Conservation (phyloP, 1,284 basidiomycete genomes). For the Dichomitus squalens region DNA sequence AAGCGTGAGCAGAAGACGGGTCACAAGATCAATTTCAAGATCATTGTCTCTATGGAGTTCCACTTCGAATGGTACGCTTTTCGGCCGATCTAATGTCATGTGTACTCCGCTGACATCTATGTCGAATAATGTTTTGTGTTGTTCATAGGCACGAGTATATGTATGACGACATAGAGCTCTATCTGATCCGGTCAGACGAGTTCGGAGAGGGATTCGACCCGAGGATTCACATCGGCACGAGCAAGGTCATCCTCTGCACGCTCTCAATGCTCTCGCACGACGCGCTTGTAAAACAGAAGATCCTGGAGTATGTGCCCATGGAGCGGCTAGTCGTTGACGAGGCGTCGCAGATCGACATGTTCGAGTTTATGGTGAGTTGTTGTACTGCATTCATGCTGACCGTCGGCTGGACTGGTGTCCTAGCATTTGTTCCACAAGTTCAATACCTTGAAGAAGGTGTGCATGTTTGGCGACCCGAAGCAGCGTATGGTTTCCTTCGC, state of each 20-base stretch:
- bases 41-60: slow-evolving; percentile 56
- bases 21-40: slow-evolving; percentile 34
- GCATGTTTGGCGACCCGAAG: slow-evolving; percentile 51
- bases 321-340: slow-evolving; percentile 47
- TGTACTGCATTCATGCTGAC: no score
- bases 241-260: slow-evolving; percentile 66
- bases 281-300: slow-evolving; percentile 14
- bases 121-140: no score
- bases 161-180: slow-evolving; percentile 45
- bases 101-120: no score
- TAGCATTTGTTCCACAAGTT: slow-evolving; percentile 27
- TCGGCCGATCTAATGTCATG: no score
- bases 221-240: slow-evolving; percentile 27
- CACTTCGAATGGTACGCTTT: slow-evolving; percentile 61
- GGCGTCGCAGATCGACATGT: slow-evolving; percentile 48
- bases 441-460: slow-evolving; percentile 34
- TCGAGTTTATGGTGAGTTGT: slow-evolving; percentile 20
- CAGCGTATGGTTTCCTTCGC: slow-evolving; percentile 39
- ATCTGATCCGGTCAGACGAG: slow-evolving; percentile 53
- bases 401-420: no score
- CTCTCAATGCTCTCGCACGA: slow-evolving; percentile 64
- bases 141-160: slow-evolving; percentile 74
- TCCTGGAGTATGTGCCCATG: slow-evolving; percentile 41
- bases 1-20: slow-evolving; percentile 19
- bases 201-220: slow-evolving; percentile 32